These are phyloP conservation scores for Fusarium palustre DNA, from an alignment of 2,329 filamentous ascomycete genomes.

Conservation along the genomic window DNA sequence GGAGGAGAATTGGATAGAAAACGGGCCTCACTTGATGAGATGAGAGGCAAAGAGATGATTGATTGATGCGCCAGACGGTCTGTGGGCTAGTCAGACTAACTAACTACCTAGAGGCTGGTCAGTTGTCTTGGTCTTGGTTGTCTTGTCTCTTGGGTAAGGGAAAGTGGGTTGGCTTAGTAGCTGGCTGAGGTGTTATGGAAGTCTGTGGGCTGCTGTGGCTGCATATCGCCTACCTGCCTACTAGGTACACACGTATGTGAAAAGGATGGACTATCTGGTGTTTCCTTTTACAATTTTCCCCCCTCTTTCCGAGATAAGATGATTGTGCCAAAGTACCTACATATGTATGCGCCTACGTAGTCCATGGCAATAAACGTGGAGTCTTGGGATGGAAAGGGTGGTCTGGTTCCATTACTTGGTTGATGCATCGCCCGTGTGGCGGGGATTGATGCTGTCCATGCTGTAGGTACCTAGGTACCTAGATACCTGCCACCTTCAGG, in stretches of 20 bases:
- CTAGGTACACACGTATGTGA: background rate
- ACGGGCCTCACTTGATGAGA: conserved; percentile 18
- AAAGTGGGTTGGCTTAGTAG: conserved; percentile 29
- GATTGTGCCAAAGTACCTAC: background rate
- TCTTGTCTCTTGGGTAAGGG: conserved; percentile 21
- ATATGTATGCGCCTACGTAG: background rate
- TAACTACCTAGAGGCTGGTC: too few species aligned
- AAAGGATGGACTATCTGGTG: background rate
- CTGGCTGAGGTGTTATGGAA: background rate
- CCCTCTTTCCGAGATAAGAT: conserved; percentile 3
- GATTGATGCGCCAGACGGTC: conserved; percentile 32
- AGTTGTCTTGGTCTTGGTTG: conserved; percentile 11
- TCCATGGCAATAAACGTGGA: background rate
- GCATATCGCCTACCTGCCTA: background rate
- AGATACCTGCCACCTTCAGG: background rate
- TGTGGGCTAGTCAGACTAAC: conserved; percentile 11
- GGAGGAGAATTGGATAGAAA: conserved; percentile 28
- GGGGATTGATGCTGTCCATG: conserved; percentile 5
- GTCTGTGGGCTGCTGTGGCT: conserved; percentile 5
- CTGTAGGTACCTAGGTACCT: background rate
- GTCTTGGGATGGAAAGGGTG: background rate
- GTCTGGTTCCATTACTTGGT: conserved; percentile 1
- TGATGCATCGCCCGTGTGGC: conserved; percentile 21
- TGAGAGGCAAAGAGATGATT: conserved; percentile 31
- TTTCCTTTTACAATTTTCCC: background rate